Evolutionary conservation across 2,329 filamentous ascomycete genomes (phyloP), one percentile per base, ranked within the genome.

Genomic region (Exophiala aquamarina): DNA sequence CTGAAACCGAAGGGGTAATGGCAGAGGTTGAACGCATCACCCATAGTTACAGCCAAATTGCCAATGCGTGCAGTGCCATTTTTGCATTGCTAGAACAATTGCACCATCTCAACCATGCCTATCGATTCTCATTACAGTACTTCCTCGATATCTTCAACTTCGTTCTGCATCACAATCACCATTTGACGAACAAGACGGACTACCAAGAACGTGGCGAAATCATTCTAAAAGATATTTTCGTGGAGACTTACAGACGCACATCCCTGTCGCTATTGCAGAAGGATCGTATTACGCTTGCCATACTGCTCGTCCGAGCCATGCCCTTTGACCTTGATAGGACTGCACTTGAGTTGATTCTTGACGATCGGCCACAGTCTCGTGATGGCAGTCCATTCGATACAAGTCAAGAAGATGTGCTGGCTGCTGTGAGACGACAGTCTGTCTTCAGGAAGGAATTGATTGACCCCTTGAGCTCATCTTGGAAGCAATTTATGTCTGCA

Each of bases 31-130:
- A 98, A 59, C 88, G 86, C 63, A 95, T 97, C 65, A 98, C 94
- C 31, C 82, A 87, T 58, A 87, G 95, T 68, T 98, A 98, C 77
- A 87, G 86, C 64, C 83, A 94, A 56, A 90, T 98, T 69, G 93
- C 93, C 47, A 82, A 85, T 61, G 92, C 93, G 33, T 98, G 93
- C 79, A 96, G 92, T 71, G 91, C 93, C 45, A 92, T 98, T 33
- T 98, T 97, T 66, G 90, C 94, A 23, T 88, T 98, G 11, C 76
- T 98, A 52, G 94, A 98, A 71, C 92, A 98, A 68, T 81, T 98
- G 48, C 92, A 97, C 69, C 94, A 96, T 65, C 84, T 98, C 66
- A 96, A 98, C 68, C 93, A 97, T 75, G 97, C 97, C 72, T 98
- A 98, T 70, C 94, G 97, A 66, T 98, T 98, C 77, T 98, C 93